Evolutionary conservation across 164 flowering plant genomes (phyloP).

Genomic region (Kingdonia uniflora): DNA sequence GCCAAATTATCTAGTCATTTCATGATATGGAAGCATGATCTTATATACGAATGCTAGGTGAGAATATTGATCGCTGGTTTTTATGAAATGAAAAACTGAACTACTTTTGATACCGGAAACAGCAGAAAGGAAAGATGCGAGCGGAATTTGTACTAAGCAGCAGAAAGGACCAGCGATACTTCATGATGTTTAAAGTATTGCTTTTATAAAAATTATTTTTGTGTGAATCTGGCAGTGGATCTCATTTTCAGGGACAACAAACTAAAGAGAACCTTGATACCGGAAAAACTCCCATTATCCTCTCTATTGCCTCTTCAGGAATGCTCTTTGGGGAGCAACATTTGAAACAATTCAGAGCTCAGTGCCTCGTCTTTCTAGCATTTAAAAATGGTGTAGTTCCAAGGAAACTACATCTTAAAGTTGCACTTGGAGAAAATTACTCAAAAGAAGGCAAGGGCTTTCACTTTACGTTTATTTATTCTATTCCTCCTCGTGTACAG

Average conservation of each 20-base stretch:
- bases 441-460: constrained; percentile 57
- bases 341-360: constrained; percentile 93
- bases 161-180: too few species aligned
- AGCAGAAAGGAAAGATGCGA: too few species aligned
- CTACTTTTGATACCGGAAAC: too few species aligned
- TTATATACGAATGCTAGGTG: too few species aligned
- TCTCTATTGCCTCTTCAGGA: constrained; percentile 23
- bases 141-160: too few species aligned
- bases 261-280: constrained; percentile 25
- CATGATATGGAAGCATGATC: too few species aligned
- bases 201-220: background rate
- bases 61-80: too few species aligned
- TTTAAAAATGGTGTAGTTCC: constrained; percentile 84
- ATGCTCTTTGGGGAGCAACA: constrained; percentile 90
- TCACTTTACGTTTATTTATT: background rate
- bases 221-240: constrained; percentile 30
- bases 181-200: too few species aligned
- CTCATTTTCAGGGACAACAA: constrained; percentile 8
- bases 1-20: too few species aligned
- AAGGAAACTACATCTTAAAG: constrained; percentile 83
- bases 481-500: background rate
- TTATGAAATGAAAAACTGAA: too few species aligned
- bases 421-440: constrained; percentile 69
- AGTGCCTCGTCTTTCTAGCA: constrained; percentile 95
- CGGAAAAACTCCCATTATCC: constrained; percentile 44